Evolutionary conservation across 352 stramenopile genomes (phyloP).

Genomic region (Phytophthora megakarya): DNA sequence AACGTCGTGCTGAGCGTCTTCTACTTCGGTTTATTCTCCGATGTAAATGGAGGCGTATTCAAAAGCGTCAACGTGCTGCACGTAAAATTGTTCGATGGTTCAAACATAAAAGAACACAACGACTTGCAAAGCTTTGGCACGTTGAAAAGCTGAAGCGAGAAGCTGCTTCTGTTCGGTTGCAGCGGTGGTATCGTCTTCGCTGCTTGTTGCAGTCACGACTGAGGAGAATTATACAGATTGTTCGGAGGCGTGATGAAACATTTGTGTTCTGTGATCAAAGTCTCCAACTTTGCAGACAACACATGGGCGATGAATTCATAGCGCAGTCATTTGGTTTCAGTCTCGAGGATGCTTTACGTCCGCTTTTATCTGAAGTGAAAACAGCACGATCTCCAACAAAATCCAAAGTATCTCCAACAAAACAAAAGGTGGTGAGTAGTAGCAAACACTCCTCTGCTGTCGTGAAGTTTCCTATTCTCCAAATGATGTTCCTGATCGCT

Average conservation of each 20-base stretch:
- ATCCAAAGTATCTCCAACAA: constrained; percentile 14
- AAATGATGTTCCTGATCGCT: constrained; percentile 50
- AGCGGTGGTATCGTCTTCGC: constrained; percentile 33
- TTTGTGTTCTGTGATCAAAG: constrained; percentile 44
- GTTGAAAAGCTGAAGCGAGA: constrained; percentile 34
- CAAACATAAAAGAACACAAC: constrained; percentile 39
- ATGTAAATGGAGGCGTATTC: constrained; percentile 44
- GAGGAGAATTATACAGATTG: constrained; percentile 11
- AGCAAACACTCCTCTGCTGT: constrained; percentile 2
- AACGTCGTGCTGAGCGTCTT: constrained; percentile 32
- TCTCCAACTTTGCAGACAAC: constrained; percentile 45
- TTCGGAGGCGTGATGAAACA: constrained; percentile 37
- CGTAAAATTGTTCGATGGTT: constrained; percentile 47
- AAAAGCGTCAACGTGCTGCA: constrained; percentile 27
- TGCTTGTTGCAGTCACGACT: constrained; percentile 36
- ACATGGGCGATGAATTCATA: constrained; percentile 44
- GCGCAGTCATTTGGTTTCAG: constrained; percentile 34
- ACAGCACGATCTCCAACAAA: constrained; percentile 18
- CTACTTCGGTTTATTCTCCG: constrained; percentile 35
- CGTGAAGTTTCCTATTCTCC: constrained; percentile 45
- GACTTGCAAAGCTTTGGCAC: constrained; percentile 41
- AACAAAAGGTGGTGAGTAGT: constrained; percentile 11
- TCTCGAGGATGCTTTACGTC: constrained; percentile 28
- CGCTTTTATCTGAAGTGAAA: constrained; percentile 15
- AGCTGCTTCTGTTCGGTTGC: constrained; percentile 31